phyloP scores from a whole-genome alignment of 345 rosid species.

The Luvunga scandens region DNA sequence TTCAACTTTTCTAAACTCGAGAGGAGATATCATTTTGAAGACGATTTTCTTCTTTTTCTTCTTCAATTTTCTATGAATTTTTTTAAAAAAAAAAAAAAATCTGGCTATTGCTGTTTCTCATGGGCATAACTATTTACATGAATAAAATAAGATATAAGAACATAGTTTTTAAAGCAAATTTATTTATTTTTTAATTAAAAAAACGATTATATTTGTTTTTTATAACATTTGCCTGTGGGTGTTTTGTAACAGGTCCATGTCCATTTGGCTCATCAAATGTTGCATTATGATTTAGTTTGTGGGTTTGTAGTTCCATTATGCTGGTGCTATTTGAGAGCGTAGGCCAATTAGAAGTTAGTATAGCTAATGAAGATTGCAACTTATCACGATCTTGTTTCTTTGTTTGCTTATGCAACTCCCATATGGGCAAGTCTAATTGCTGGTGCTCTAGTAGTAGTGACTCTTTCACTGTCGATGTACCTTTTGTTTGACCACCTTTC shows the following conservation, averaged over 20 bases:
- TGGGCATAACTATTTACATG: background rate
- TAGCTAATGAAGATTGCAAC: slow-evolving; percentile 15
- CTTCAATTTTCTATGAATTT: background rate
- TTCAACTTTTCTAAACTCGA: background rate
- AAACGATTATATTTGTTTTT: background rate
- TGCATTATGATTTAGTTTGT: slow-evolving; percentile 4
- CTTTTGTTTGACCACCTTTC: slow-evolving; percentile 93
- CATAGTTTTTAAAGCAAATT: background rate
- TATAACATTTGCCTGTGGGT: background rate
- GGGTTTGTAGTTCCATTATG: slow-evolving; percentile 25
- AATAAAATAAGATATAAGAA: background rate
- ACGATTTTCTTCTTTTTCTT: background rate
- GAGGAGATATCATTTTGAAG: background rate
- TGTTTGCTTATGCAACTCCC: slow-evolving; percentile 49
- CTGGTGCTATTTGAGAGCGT: slow-evolving; percentile 22
- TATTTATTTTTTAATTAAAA: background rate
- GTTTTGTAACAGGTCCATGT: background rate
- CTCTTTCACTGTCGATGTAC: slow-evolving; percentile 71
- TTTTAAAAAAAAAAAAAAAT: background rate
- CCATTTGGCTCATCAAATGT: background rate
- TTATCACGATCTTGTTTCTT: background rate
- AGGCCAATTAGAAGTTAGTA: slow-evolving; percentile 11
- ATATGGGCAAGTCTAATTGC: slow-evolving; percentile 74
- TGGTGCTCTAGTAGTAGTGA: slow-evolving; percentile 48
- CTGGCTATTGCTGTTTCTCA: slow-evolving; percentile 2